These are phyloP conservation scores for Picea engelmannii DNA, from an alignment of 83 land plant genomes.

Conservation along the genomic window DNA sequence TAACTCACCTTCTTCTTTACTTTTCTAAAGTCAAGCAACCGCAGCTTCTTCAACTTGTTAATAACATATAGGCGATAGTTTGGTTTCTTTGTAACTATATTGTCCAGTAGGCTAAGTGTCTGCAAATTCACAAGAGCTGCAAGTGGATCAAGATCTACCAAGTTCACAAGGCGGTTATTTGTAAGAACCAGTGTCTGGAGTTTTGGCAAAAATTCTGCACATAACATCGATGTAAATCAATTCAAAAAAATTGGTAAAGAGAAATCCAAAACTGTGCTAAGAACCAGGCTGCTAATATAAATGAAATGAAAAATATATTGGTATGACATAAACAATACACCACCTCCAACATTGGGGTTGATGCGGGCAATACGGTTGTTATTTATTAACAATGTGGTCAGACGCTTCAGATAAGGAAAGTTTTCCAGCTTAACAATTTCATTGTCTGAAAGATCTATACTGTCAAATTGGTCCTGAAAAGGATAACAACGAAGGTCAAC, in stretches of 20 bases:
- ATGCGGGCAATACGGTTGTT: slow-evolving; percentile 97
- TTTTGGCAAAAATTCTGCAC: slow-evolving; percentile 92
- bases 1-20: slow-evolving; percentile 81
- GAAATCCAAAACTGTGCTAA: not conserved
- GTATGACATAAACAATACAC: not conserved
- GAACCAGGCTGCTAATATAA: not conserved
- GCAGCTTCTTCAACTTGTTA: slow-evolving; percentile 80
- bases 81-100: slow-evolving; percentile 83
- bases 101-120: slow-evolving; percentile 81
- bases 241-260: not conserved
- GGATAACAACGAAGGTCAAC: too few relatives aligned
- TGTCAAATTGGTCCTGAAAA: slow-evolving; percentile 88
- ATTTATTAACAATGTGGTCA: slow-evolving; percentile 87
- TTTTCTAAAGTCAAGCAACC: slow-evolving; percentile 92
- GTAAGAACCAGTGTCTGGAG: slow-evolving; percentile 91
- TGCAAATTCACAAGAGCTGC: slow-evolving; percentile 78
- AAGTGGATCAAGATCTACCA: slow-evolving; percentile 96
- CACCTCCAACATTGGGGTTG: slow-evolving; percentile 68
- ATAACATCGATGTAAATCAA: not conserved
- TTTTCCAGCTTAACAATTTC: slow-evolving; percentile 97
- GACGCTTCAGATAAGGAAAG: slow-evolving; percentile 78
- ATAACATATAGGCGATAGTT: slow-evolving; percentile 91
- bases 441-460: slow-evolving; percentile 96
- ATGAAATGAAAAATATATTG: not conserved
- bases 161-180: slow-evolving; percentile 86